phyloP scores from a whole-genome alignment of 192 early-diverging fungal genomes.

The Linderina pennispora region DNA sequence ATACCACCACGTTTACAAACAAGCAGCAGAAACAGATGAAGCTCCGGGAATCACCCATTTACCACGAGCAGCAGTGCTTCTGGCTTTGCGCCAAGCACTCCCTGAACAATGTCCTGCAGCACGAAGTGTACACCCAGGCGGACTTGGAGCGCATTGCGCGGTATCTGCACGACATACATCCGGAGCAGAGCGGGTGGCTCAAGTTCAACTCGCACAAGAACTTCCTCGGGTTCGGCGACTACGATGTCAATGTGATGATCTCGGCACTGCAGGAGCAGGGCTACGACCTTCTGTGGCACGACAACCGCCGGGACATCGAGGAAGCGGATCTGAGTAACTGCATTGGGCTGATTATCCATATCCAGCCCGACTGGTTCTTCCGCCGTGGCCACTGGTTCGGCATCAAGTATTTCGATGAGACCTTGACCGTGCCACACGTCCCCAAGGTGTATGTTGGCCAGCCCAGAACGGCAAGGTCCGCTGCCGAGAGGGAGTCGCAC shows the following conservation, averaged over 20 bases:
- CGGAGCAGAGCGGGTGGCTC: constrained; percentile 25
- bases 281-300: constrained; percentile 36
- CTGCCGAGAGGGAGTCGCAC: constrained; percentile 6
- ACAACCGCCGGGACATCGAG: constrained; percentile 25
- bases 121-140: constrained; percentile 26
- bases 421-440: constrained; percentile 19
- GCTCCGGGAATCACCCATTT: constrained; percentile 41
- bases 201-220: constrained; percentile 42
- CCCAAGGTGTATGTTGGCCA: constrained; percentile 21
- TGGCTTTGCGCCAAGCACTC: constrained; percentile 51
- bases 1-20: constrained; percentile 8
- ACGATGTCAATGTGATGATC: constrained; percentile 46
- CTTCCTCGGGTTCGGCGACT: constrained; percentile 41
- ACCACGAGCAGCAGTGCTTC: constrained; percentile 46
- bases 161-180: constrained; percentile 26
- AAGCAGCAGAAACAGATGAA: constrained; percentile 24
- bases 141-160: constrained; percentile 44
- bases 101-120: constrained; percentile 48
- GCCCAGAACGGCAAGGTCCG: constrained; percentile 26
- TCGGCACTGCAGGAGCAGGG: constrained; percentile 32
- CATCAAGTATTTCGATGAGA: constrained; percentile 24
- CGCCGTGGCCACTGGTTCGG: constrained; percentile 45
- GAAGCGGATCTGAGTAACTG: constrained; percentile 15
- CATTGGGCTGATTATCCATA: constrained; percentile 40
- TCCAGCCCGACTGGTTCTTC: constrained; percentile 39